A percentile compares a stretch with the other conserved stretches of the same genome.
These are phyloP conservation scores for Pseudogymnoascus sp. DNA, from an alignment of 2,329 filamentous ascomycete species.

Conservation along the genomic window DNA sequence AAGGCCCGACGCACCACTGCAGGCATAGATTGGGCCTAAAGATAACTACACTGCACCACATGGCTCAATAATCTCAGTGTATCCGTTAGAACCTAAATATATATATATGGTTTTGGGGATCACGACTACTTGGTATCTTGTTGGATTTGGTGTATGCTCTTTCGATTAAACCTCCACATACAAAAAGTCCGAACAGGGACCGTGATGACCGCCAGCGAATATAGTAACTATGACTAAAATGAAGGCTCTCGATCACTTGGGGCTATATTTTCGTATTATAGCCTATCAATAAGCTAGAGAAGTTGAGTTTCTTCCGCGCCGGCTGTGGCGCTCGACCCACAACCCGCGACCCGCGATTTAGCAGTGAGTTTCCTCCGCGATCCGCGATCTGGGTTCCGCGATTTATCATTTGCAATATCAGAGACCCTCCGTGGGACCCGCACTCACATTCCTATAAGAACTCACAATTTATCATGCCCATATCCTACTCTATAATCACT, in stretches of 20 bases:
- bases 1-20: conserved; percentile 14
- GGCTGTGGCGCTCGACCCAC: neutral
- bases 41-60: neutral
- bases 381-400: neutral
- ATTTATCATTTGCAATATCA: neutral
- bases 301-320: neutral
- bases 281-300: neutral
- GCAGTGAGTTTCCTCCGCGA: neutral
- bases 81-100: neutral
- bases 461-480: neutral
- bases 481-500: neutral
- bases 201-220: neutral
- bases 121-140: neutral
- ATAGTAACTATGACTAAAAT: neutral
- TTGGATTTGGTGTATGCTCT: neutral
- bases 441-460: neutral
- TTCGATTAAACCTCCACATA: neutral
- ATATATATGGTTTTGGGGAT: neutral
- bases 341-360: neutral
- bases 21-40: neutral
- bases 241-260: too few species aligned
- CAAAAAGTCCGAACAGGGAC: neutral
- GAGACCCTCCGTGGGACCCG: neutral
- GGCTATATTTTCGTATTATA: neutral
- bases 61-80: neutral